Base-by-base conservation (phyloP, 148 eudicot species). In the Cornus suecica region DNA sequence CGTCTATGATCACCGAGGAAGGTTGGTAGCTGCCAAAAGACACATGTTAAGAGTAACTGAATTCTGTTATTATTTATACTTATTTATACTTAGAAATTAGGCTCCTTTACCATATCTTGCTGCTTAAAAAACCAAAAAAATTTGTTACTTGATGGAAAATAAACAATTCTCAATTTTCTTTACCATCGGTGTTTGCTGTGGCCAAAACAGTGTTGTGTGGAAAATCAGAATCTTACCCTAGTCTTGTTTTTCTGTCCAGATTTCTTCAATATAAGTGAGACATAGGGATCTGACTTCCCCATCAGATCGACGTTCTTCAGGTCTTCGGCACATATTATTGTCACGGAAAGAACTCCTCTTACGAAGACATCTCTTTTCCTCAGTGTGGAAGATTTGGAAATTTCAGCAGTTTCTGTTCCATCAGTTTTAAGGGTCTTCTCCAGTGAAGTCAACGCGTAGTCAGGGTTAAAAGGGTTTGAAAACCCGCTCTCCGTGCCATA, bases 201-300 rank as follows among this genome's bases (percentile, higher is more conserved):
- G 42, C 42, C 42, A 37, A 37, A 37, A 37, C 9, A 37, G 42
- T 37, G 42, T 37, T 37, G 9, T 37, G 42, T 1, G 42, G 42
- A 37, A 37, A 37, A 37, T 42, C 3, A 62, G 18, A 74, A 77
- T 62, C 86, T 76, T 90, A 94, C 97, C 87, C 98, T 73, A 48
- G 98, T 92, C 87, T 92, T 94, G 84, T 76, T 65, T 80, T 85
- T 94, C 56, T 88, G 82, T 20, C 87, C 95, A 0, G 92, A 83
- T 69, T 92, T 92, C 73, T 87, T 94, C 89, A 90, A 77, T 15
- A 74, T 64, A 23, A 92, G 74, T 1, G 88, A 90, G 22, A 92
- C 95, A 69, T 76, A 92, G 22, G 98, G 98, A 74, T 94, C 97
- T 5, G 98, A 84, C 79, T 94, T 94, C 26, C 98, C 98, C 78